Evolutionary conservation across 306 rosid species (phyloP).

Genomic region (Cercis canadensis): DNA sequence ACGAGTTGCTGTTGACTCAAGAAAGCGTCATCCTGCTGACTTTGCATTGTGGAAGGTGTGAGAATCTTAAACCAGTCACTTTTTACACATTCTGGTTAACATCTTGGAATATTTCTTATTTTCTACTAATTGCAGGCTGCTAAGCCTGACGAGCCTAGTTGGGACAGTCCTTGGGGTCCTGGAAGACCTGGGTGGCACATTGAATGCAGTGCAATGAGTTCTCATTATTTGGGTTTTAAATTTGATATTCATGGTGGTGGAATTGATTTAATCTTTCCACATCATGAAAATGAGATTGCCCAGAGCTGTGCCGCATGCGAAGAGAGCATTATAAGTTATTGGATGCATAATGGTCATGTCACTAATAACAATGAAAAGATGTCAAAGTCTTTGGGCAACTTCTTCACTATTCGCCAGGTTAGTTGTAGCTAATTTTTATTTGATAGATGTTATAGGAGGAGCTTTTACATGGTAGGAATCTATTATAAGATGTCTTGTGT

Average conservation of each 20-base stretch:
- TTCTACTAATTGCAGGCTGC: conserved; percentile 68
- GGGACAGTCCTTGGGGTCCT: conserved; percentile 98
- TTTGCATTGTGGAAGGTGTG: conserved; percentile 97
- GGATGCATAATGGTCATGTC: conserved; percentile 99
- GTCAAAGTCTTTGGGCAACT: conserved; percentile 95
- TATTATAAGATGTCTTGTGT: conserved; percentile 22
- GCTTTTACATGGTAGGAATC: conserved; percentile 33
- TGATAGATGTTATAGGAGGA: neutral
- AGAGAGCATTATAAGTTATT: conserved; percentile 71
- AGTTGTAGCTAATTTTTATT: conserved; percentile 21
- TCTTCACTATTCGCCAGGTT: conserved; percentile 97
- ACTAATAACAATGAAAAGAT: conserved; percentile 89
- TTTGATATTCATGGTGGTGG: conserved; percentile 99
- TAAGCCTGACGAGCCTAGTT: conserved; percentile 92
- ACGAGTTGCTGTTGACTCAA: conserved; percentile 84
- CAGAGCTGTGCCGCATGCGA: conserved; percentile 91
- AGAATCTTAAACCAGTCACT: conserved; percentile 30
- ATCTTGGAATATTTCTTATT: conserved; percentile 21
- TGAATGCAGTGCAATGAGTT: conserved; percentile 99
- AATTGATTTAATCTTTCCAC: conserved; percentile 94
- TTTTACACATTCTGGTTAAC: conserved; percentile 8
- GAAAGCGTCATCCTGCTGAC: conserved; percentile 88
- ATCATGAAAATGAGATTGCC: conserved; percentile 97
- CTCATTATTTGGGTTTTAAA: conserved; percentile 72
- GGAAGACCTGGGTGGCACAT: conserved; percentile 99